A percentile compares a stretch with the other conserved stretches of the same genome.
Conservation (phyloP, 345 rosid genomes). For the Syzygium jambos region DNA sequence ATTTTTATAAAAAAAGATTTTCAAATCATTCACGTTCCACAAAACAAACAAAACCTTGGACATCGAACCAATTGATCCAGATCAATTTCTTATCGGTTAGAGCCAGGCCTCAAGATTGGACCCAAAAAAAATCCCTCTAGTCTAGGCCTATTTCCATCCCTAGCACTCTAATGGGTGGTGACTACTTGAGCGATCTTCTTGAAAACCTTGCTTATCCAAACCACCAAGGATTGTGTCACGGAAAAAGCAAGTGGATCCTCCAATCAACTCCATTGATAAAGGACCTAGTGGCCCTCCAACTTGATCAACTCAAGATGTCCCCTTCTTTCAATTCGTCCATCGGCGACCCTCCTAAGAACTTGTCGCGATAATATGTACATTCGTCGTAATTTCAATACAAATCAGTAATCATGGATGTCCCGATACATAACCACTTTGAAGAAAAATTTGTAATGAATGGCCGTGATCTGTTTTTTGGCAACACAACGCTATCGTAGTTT, state of each 20-base stretch:
- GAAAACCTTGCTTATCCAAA: neutral
- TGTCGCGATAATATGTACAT: neutral
- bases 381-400: neutral
- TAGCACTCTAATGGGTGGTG: neutral
- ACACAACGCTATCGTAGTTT: neutral
- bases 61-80: neutral
- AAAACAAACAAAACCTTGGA: neutral
- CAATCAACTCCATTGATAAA: neutral
- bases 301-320: neutral
- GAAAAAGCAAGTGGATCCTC: neutral
- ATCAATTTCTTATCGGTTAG: neutral
- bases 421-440: neutral
- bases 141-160: neutral
- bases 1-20: neutral
- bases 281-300: neutral
- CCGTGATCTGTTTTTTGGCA: neutral
- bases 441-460: neutral
- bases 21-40: neutral
- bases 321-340: neutral
- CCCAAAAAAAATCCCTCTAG: neutral
- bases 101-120: neutral
- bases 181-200: neutral
- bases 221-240: neutral
- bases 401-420: neutral
- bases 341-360: neutral